Evolutionary conservation across 73 alveolate genomes (phyloP).

Genomic region (Halteria grandinella): DNA sequence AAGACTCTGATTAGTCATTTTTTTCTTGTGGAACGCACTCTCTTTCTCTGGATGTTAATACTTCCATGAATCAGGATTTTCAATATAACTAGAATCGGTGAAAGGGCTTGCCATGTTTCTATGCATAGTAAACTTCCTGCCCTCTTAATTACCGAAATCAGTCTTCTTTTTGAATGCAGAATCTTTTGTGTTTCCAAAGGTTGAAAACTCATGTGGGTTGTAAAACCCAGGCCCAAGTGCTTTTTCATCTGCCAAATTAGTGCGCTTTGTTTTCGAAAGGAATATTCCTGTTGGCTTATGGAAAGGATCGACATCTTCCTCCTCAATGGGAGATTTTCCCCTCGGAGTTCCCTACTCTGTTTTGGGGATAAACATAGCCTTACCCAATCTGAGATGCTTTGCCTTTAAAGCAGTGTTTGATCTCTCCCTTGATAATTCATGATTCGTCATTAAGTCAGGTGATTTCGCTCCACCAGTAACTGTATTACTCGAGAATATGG

Average conservation of each 20-base stretch:
- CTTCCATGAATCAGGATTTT: constrained; percentile 20
- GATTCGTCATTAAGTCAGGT: no score
- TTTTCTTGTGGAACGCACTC: no score
- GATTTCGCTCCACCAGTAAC: no score
- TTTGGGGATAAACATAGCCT: constrained; percentile 10
- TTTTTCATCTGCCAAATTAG: not conserved
- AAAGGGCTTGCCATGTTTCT: constrained; percentile 10
- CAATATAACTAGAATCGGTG: not conserved
- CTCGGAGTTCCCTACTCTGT: constrained; percentile 25
- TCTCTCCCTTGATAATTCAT: not conserved
- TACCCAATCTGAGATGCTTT: not conserved
- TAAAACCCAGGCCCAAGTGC: constrained; percentile 34
- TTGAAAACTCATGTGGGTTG: not conserved
- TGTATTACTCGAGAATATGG: constrained; percentile 5
- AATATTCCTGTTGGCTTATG: not conserved
- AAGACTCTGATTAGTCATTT: not conserved
- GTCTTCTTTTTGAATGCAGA: not conserved
- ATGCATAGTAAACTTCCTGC: constrained; percentile 1
- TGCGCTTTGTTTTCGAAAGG: not conserved
- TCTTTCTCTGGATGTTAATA: no score
- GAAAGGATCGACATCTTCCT: not conserved
- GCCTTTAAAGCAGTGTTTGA: not conserved
- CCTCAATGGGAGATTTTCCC: not conserved
- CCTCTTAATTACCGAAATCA: constrained; percentile 20
- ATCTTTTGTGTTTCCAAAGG: not conserved